A percentile compares a stretch with the other conserved stretches of the same genome.
phyloP scores from a whole-genome alignment of 2,329 filamentous ascomycete genomes.

The Beauveria caledonica region DNA sequence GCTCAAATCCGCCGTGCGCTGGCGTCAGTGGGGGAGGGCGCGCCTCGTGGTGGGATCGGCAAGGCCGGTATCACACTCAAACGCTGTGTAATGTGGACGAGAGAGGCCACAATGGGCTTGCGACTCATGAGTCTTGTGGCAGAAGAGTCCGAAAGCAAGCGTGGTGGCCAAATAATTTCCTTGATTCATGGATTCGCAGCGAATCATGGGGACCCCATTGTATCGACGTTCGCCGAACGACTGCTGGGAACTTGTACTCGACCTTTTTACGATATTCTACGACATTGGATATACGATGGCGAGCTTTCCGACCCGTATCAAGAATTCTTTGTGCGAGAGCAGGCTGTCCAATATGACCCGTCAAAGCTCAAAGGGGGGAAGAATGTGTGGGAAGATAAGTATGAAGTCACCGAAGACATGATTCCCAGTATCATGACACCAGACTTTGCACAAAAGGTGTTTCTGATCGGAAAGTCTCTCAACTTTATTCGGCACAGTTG shows the following conservation, averaged over 20 bases:
- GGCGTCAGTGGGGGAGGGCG: conserved; percentile 59
- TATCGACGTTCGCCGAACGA: conserved; percentile 85
- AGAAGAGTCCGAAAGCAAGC: conserved; percentile 74
- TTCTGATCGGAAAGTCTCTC: conserved; percentile 92
- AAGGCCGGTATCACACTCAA: conserved; percentile 91
- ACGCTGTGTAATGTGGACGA: conserved; percentile 92
- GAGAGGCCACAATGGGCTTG: conserved; percentile 92
- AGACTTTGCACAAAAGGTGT: conserved; percentile 93
- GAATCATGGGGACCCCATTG: conserved; percentile 90
- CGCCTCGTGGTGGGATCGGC: conserved; percentile 62
- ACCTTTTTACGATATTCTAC: conserved; percentile 93
- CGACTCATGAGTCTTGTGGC: conserved; percentile 90
- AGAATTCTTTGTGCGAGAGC: conserved; percentile 92
- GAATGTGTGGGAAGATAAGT: conserved; percentile 98
- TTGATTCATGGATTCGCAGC: conserved; percentile 90
- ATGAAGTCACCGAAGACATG: conserved; percentile 76
- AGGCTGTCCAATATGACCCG: conserved; percentile 45
- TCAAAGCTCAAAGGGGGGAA: conserved; percentile 56
- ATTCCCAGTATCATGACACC: conserved; percentile 87
- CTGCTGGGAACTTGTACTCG: conserved; percentile 78
- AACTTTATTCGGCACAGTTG: conserved; percentile 98
- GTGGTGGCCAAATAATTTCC: conserved; percentile 86
- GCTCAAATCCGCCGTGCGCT: conserved; percentile 82
- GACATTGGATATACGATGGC: conserved; percentile 96
- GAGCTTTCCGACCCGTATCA: conserved; percentile 93